Evolutionary conservation across 352 stramenopile genomes (phyloP), one percentile per base, ranked within the genome.

Genomic region (Phytophthora citrophthora): DNA sequence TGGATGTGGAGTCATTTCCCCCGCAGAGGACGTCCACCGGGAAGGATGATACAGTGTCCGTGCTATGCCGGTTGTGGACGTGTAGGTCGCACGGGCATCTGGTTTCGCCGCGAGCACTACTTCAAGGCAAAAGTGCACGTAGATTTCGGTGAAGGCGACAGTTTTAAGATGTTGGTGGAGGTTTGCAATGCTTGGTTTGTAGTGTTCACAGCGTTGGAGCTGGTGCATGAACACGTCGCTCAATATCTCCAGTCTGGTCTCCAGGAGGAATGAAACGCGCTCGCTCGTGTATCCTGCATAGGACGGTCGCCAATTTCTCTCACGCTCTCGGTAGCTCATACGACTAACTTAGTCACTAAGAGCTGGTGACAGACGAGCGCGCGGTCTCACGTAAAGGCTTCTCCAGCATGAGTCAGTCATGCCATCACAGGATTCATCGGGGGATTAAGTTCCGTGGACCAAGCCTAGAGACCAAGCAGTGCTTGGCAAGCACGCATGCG

Each of bases 361-460:
- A 48, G 41, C 41, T 49, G 20, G 23, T 29, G 41, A 29, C 29
- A 34, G 29, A 34, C 29, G 29, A 34, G 41, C 16, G 20, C 23
- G 43, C 4, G 12, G 41, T 32, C 41, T 48, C 43, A n/a, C 12
- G 43, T 49, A 49, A 49, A 48, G 18, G 41, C 41, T 26, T 26
- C 7, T 27, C n/a, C 40, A 12, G 40, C 40, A 26, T 13, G 29
- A 34, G 8, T 13, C 29, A 34, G 29, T 34, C 29, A 34, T 34
- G 29, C 9, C 44, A 50, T 50, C 11, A 50, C 11, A 50, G 26
- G 41, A 48, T 48, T 27, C 41, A 48, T 48, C 40, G 41, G 29
- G 29, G 29, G 29, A 13, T 34, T 34, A 34, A 34, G 8, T 8
- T 34, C 29, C 29, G 29, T 11, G 29, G 9, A 15, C n/a, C 36